Base-by-base conservation (phyloP, 331 rosid genomes). In the Erythrophleum ivorense region DNA sequence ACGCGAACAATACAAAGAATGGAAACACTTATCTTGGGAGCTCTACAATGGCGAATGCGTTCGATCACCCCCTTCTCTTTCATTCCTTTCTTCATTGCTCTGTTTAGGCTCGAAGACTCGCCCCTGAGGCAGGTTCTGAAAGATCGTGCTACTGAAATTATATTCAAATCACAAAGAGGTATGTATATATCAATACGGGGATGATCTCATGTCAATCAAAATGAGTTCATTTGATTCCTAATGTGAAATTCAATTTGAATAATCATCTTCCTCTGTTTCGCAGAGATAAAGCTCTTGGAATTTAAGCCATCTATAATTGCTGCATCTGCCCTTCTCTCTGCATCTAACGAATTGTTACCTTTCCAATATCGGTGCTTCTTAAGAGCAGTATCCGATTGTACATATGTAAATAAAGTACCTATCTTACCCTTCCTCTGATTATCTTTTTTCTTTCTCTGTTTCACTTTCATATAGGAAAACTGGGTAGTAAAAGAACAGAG, bases 21-120 rank as follows among this genome's bases (percentile, higher is more conserved):
- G 98, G 97, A 94, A 77, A 63, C 77, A 10, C 84, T 94, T 24
- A 77, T 94, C 18, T 85, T 94, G 86, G 95, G 95, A 78, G 92
- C 89, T 69, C 80, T 94, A 10, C 73, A 94, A 78, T 94, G 98
- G 98, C 79, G 97, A 84, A 92, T 94, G 97, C 92, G 98, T 7
- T 94, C 98, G 4, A 88, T 92, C 71, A 94, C 97, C 9, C 95
- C 98, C n/a, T 94, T 92, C 88, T 91, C 97, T 48, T 94, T 94
- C 78, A 2, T 92, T 19, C 62, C 91, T 3, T 90, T 85, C 78
- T 89, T 94, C 91, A 66, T 86, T 50, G 76, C 87, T 77, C 50
- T 89, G 52, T 85, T 88, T 71, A 80, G 74, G 15, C 85, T 83
- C 77, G 80, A 85, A 60, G 91, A 89, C 77, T 85, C 88, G 0